phyloP scores from a whole-genome alignment of 345 rosid species.

The Salix arbutifolia region DNA sequence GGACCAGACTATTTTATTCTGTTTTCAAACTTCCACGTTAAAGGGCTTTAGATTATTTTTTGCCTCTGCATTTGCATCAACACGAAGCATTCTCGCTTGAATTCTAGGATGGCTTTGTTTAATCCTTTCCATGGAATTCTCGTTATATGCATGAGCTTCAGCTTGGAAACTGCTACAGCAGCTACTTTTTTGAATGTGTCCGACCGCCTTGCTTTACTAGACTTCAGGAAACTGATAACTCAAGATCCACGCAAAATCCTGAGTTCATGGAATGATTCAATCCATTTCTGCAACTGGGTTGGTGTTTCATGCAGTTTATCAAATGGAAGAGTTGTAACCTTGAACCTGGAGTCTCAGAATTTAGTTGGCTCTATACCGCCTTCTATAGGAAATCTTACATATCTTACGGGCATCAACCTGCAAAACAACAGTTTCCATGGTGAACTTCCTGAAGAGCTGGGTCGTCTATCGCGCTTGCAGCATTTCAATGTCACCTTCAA shows the following conservation, averaged over 20 bases:
- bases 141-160: background rate
- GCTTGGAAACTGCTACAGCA: background rate
- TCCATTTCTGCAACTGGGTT: constrained; percentile 26
- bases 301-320: constrained; percentile 20
- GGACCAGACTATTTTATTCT: too few relatives aligned
- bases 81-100: background rate
- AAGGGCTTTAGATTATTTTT: too few relatives aligned
- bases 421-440: constrained; percentile 15
- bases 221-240: constrained; percentile 27
- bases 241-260: constrained; percentile 18
- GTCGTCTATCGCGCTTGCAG: constrained; percentile 12
- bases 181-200: constrained; percentile 11
- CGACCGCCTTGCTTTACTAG: constrained; percentile 15
- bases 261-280: constrained; percentile 24
- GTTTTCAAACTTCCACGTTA: too few relatives aligned
- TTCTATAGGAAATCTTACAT: constrained; percentile 20
- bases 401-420: constrained; percentile 15
- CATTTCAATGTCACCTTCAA: constrained; percentile 12
- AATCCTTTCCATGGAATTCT: background rate
- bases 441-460: constrained; percentile 16
- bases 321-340: constrained; percentile 1
- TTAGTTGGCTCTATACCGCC: constrained; percentile 23
- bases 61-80: background rate
- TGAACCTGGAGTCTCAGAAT: constrained; percentile 13
- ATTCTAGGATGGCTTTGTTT: background rate